Conservation (phyloP, 2,329 filamentous ascomycete species). For the Epichloe baconii region DNA sequence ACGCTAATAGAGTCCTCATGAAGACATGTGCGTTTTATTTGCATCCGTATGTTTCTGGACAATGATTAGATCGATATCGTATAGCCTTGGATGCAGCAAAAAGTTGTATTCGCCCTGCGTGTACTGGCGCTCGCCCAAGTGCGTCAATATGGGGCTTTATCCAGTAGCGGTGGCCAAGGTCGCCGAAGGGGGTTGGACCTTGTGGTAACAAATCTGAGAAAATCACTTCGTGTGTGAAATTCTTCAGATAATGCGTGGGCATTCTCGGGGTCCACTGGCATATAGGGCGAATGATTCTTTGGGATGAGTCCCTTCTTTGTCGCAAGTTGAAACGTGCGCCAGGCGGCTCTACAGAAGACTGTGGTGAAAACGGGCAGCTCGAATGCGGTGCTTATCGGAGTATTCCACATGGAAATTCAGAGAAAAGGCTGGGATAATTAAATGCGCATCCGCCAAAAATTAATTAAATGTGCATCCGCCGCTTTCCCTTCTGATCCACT, state of each 20-base stretch:
- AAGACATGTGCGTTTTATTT: neutral
- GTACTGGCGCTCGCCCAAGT: neutral
- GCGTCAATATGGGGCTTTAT: neutral
- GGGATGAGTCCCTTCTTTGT: neutral
- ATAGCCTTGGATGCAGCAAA: neutral
- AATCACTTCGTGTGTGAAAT: neutral
- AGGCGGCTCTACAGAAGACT: neutral
- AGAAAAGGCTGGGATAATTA: no score
- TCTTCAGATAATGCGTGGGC: neutral
- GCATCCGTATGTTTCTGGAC: neutral
- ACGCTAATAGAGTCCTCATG: neutral
- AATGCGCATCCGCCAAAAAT: no score
- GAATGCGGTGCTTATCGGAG: neutral
- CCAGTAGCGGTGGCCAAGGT: neutral
- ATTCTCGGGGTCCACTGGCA: neutral
- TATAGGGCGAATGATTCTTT: neutral
- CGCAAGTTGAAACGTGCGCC: neutral
- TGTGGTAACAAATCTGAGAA: neutral
- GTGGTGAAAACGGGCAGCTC: neutral
- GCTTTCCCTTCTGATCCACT: no score
- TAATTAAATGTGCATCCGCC: no score
- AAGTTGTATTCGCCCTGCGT: neutral
- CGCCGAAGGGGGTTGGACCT: no score
- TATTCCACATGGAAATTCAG: neutral
- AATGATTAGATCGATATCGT: neutral